These are phyloP conservation scores for Diplodia seriata DNA, from an alignment of 2,329 filamentous ascomycete genomes.

Conservation along the genomic window DNA sequence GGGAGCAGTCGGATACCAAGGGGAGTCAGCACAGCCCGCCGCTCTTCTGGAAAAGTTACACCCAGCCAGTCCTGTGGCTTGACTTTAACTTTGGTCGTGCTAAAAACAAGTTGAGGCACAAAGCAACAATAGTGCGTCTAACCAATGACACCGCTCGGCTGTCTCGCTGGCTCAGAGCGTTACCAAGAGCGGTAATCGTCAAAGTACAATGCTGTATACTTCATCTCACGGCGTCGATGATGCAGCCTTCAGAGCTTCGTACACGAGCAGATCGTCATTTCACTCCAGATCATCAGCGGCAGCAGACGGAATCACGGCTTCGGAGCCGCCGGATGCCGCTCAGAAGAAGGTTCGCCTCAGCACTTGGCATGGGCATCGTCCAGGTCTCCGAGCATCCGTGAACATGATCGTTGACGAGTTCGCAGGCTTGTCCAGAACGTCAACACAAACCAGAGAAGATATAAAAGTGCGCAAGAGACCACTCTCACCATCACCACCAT, in stretches of 20 bases:
- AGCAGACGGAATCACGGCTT: not conserved
- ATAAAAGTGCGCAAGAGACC: constrained; percentile 2
- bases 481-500: not conserved
- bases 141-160: not conserved
- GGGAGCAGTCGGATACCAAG: not conserved
- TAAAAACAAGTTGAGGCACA: not conserved
- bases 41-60: not conserved
- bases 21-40: not conserved
- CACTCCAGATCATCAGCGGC: not conserved
- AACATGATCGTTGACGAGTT: not conserved
- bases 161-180: not conserved
- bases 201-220: not conserved
- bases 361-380: not conserved
- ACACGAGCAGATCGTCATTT: not conserved
- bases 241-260: not conserved
- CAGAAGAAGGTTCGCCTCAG: not conserved
- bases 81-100: too few species aligned
- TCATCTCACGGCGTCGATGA: not conserved
- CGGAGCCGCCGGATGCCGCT: not conserved
- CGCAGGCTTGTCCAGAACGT: too few species aligned
- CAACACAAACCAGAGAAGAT: not conserved
- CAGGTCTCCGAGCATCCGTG: not conserved
- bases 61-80: not conserved
- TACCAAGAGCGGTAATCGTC: not conserved
- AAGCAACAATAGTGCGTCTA: not conserved